Percentiles rank a stretch among this genome's conserved stretches.
Evolutionary conservation across 495 filamentous ascomycete species (phyloP).

Genomic region (Aspergillus avenaceus): DNA sequence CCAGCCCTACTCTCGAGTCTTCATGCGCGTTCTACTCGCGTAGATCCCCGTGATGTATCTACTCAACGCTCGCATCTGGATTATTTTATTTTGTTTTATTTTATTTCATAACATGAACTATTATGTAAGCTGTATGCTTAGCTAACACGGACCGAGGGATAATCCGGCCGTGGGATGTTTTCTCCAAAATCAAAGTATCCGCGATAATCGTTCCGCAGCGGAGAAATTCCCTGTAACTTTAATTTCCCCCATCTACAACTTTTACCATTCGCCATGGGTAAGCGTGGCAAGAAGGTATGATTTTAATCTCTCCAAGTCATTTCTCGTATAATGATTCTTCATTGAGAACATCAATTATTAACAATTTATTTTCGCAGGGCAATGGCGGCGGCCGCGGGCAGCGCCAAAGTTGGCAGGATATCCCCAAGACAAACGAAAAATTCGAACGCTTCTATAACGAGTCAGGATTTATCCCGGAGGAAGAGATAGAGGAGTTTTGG

Average conservation of each 20-base stretch:
- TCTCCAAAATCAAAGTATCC: not conserved
- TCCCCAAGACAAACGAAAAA: conserved; percentile 67
- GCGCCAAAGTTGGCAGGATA: conserved; percentile 48
- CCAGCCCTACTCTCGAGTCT: too few relatives aligned
- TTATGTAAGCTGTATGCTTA: not conserved
- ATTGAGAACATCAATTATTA: not conserved
- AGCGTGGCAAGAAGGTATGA: conserved; percentile 15
- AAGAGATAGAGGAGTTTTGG: conserved; percentile 80
- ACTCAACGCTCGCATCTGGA: too few relatives aligned
- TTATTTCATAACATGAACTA: too few relatives aligned
- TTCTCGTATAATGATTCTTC: conserved; percentile 1
- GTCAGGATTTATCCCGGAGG: conserved; percentile 64
- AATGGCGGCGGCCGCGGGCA: conserved; percentile 29
- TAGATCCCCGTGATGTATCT: too few relatives aligned
- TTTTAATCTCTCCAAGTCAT: not conserved
- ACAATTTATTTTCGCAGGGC: conserved; percentile 23
- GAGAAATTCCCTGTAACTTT: conserved; percentile 1
- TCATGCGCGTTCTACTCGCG: too few relatives aligned
- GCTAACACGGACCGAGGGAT: not conserved
- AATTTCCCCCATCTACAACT: not conserved
- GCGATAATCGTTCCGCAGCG: conserved; percentile 3
- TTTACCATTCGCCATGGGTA: conserved; percentile 9
- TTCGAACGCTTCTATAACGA: conserved; percentile 81
- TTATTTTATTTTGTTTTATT: too few relatives aligned
- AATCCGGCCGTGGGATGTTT: conserved; percentile 4